Base-by-base conservation (phyloP, 768 basidiomycete species). In the Boletellus emodensis region DNA sequence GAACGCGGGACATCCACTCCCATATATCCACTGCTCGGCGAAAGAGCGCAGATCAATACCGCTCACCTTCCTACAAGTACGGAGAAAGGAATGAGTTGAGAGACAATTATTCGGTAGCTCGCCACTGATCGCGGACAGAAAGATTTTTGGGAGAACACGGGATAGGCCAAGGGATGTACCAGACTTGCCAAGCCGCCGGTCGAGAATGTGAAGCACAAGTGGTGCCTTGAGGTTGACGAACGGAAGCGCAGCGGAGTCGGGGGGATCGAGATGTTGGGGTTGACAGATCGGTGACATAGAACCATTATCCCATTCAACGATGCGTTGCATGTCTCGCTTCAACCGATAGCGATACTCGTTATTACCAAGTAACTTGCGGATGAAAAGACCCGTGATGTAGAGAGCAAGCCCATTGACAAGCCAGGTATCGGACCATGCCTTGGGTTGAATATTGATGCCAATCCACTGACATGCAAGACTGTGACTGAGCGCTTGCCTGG, bases 11-110 rank as follows among this genome's bases (percentile, higher is more conserved):
- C 94, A 96, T 18, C 96, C 96, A 65, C 90, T 93, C 12, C 94
- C 94, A 62, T 94, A 96, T 54, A 99, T 92, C 96, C 96, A 99
- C 67, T 98, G 95, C 62, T 98, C 94, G n/a, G 92, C 90, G 63
- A 99, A 99, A 26, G 82, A 80, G 48, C 88, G 79, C 20, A 88
- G 79, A 63, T 98, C 95, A 15, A 91, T 87, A 10, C 94, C 91
- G 62, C 90, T 90, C 54, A 94, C 88, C 69, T 94, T 98, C 58
- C 94, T 77, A 62, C 94, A 98, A 39, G 83, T 93, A 51, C 93
- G 74, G 52, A 98, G 77, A 71, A 99, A 98, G 18, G 84, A 80
- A 55, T 91, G 86, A 0, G 96, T 98, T 1, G 92, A 90, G 9
- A 99, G 74, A 18, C 83, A 79, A 63, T 93, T 94, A 61, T 87